Evolutionary conservation across 2,329 filamentous ascomycete genomes (phyloP).

Genomic region (Aspergillus fructus): DNA sequence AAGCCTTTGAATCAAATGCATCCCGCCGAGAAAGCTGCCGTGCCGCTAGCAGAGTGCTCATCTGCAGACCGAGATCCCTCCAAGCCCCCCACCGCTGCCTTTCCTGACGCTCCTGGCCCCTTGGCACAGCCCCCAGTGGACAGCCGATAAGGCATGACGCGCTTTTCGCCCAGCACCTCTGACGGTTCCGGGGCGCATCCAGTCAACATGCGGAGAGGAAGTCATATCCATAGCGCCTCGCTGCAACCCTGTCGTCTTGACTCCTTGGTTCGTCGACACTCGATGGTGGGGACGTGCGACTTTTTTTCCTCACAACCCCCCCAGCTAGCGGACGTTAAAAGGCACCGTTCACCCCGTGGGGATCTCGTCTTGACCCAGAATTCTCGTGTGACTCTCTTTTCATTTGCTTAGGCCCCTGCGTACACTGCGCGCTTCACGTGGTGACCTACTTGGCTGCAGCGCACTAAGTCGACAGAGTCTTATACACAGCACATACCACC

Average conservation of each 20-base stretch:
- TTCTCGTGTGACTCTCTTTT: neutral
- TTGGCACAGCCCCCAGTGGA: neutral
- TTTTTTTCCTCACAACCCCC: neutral
- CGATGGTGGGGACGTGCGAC: neutral
- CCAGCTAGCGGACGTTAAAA: neutral
- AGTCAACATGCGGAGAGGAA: neutral
- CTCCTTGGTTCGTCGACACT: neutral
- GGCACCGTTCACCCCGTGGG: neutral
- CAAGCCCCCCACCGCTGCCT: neutral
- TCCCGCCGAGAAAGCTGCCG: neutral
- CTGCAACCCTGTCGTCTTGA: neutral
- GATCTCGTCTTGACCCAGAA: neutral
- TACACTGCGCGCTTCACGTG: neutral
- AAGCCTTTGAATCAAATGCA: neutral
- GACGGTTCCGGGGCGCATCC: neutral
- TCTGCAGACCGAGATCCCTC: neutral
- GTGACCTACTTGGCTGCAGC: neutral
- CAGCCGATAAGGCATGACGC: neutral
- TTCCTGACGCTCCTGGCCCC: neutral
- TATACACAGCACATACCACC: neutral
- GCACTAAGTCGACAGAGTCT: neutral
- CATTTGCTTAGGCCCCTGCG: neutral
- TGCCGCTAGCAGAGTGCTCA: neutral
- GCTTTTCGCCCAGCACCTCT: neutral
- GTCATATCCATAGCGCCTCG: neutral